phyloP scores from a whole-genome alignment of 129 eudicot species.

The Arctium lappa region DNA sequence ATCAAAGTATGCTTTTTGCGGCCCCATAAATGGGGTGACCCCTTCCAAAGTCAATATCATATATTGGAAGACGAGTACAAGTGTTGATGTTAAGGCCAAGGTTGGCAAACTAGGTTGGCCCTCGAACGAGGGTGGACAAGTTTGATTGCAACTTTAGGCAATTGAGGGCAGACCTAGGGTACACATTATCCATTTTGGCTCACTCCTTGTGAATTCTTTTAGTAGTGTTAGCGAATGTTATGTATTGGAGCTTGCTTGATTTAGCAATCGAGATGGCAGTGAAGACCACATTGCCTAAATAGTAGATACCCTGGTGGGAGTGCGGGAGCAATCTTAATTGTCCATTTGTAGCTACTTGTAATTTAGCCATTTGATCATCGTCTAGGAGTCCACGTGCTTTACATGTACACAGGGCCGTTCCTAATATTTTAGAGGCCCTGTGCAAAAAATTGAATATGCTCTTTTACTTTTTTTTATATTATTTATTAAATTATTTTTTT shows the following conservation, averaged over 20 bases:
- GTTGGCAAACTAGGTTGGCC: conserved; percentile 30
- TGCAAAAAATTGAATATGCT: too few relatives aligned
- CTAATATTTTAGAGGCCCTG: too few relatives aligned
- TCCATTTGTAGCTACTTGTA: conserved; percentile 44
- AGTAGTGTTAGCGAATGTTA: conserved; percentile 33
- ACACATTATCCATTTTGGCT: conserved; percentile 37
- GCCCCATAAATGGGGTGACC: conserved; percentile 53
- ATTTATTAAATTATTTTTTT: too few relatives aligned
- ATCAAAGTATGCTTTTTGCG: conserved; percentile 28
- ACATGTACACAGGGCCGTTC: conserved; percentile 24
- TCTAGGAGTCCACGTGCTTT: conserved; percentile 41
- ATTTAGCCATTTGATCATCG: conserved; percentile 30
- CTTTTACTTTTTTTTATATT: too few relatives aligned
- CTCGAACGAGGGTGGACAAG: conserved; percentile 32
- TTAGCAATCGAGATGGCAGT: conserved; percentile 32
- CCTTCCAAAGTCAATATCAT: conserved; percentile 64
- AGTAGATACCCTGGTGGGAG: conserved; percentile 37
- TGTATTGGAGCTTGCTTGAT: conserved; percentile 25
- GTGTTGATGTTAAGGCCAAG: conserved; percentile 50
- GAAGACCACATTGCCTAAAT: conserved; percentile 50
- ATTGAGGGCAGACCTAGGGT: conserved; percentile 47
- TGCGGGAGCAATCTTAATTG: conserved; percentile 37
- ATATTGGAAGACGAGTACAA: conserved; percentile 48
- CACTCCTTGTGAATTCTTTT: conserved; percentile 20
- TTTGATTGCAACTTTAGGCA: conserved; percentile 43